These are phyloP conservation scores for Amanita exitialis DNA, from an alignment of 768 basidiomycete genomes.

Conservation along the genomic window DNA sequence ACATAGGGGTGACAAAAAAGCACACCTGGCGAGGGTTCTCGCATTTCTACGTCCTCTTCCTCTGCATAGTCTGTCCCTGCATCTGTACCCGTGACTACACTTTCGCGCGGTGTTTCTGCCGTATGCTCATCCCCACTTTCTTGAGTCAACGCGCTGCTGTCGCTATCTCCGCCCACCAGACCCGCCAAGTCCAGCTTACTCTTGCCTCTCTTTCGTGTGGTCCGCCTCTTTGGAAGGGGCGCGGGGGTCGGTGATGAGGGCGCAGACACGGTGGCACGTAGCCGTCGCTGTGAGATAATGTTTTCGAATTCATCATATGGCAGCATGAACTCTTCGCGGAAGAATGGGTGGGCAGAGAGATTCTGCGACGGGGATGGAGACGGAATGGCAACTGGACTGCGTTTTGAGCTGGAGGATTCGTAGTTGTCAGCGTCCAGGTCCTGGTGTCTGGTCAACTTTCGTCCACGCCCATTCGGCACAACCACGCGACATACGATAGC, in stretches of 20 bases:
- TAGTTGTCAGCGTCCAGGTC: conserved; percentile 33
- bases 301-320: conserved; percentile 57
- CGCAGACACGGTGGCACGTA: conserved; percentile 53
- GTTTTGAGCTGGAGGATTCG: conserved; percentile 31
- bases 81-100: conserved; percentile 64
- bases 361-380: conserved; percentile 67
- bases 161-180: conserved; percentile 73
- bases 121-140: conserved; percentile 71
- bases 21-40: conserved; percentile 34
- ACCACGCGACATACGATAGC: conserved; percentile 38
- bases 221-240: conserved; percentile 15
- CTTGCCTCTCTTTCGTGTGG: conserved; percentile 28
- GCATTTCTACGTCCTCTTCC: conserved; percentile 54
- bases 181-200: conserved; percentile 60
- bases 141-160: conserved; percentile 75
- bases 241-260: conserved; percentile 45
- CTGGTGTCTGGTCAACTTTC: conserved; percentile 15
- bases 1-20: background rate
- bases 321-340: conserved; percentile 57
- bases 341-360: conserved; percentile 60
- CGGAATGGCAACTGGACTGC: conserved; percentile 40
- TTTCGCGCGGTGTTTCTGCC: conserved; percentile 51
- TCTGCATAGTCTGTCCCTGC: conserved; percentile 59
- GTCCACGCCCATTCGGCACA: background rate
- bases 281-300: conserved; percentile 51